A percentile compares a stretch with the other conserved stretches of the same genome.
Evolutionary conservation across 331 rosid species (phyloP).

Genomic region (Quercus tomentella): DNA sequence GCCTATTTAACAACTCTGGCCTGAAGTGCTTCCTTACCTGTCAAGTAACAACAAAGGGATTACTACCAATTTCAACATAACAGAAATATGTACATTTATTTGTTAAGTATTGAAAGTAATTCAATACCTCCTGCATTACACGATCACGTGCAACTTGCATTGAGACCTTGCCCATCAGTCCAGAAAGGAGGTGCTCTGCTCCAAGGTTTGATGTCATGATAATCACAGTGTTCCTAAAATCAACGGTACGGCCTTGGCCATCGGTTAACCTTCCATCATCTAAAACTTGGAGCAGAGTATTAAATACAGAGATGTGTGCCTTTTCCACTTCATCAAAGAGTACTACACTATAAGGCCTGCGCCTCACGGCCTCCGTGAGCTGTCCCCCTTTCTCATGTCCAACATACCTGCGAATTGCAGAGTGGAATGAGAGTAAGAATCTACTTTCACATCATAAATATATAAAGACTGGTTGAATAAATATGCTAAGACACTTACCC

Average conservation of each 20-base stretch:
- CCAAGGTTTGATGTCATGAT: conserved; percentile 96
- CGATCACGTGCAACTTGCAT: conserved; percentile 73
- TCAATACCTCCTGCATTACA: conserved; percentile 72
- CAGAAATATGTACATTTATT: too few species aligned
- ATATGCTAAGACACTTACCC: conserved; percentile 46
- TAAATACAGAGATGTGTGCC: conserved; percentile 77
- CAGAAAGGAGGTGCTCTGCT: conserved; percentile 77
- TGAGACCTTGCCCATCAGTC: conserved; percentile 61
- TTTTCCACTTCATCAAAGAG: conserved; percentile 94
- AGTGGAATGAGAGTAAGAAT: not conserved
- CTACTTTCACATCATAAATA: not conserved
- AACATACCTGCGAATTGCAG: conserved; percentile 44
- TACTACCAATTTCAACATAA: not conserved
- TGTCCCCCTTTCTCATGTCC: conserved; percentile 98
- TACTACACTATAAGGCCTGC: conserved; percentile 84
- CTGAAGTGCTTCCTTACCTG: conserved; percentile 77
- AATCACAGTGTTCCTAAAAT: conserved; percentile 75
- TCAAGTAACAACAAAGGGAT: not conserved
- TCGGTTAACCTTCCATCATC: conserved; percentile 93
- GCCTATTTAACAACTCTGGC: conserved; percentile 73
- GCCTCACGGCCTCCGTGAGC: conserved; percentile 84
- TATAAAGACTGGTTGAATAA: not conserved
- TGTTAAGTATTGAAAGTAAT: too few species aligned
- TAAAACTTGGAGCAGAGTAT: conserved; percentile 77
- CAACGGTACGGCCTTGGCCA: conserved; percentile 91